A percentile compares a stretch with the other conserved stretches of the same genome.
phyloP scores from a whole-genome alignment of 495 filamentous ascomycete genomes.

The Tetracladium marchalianum region DNA sequence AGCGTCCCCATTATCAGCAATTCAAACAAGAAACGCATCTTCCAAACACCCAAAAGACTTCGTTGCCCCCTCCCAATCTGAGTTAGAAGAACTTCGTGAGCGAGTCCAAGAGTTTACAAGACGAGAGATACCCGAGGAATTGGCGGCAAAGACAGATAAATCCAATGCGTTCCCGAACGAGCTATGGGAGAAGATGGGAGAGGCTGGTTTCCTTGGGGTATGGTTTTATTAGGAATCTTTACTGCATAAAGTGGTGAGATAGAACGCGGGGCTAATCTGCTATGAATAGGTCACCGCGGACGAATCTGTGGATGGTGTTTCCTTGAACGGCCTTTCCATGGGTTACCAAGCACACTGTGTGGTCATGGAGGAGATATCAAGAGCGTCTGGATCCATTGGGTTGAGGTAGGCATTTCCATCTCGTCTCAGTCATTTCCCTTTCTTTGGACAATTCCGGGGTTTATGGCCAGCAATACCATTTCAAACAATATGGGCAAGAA shows the following conservation, averaged over 20 bases:
- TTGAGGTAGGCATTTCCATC: conserved; percentile 28
- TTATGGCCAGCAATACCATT: too few relatives aligned
- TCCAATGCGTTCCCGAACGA: conserved; percentile 78
- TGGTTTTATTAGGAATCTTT: too few relatives aligned
- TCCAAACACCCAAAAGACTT: conserved; percentile 87
- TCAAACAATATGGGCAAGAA: conserved; percentile 14
- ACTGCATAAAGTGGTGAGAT: too few relatives aligned
- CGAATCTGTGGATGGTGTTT: conserved; percentile 73
- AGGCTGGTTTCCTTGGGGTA: conserved; percentile 85
- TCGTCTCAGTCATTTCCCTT: too few relatives aligned
- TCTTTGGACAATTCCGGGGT: too few relatives aligned
- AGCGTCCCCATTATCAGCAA: conserved; percentile 11
- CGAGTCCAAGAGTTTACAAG: conserved; percentile 87
- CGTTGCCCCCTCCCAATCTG: conserved; percentile 58
- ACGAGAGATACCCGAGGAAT: conserved; percentile 72
- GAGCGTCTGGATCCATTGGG: conserved; percentile 68
- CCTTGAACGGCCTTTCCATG: conserved; percentile 46
- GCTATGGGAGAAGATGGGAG: conserved; percentile 92
- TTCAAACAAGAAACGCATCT: conserved; percentile 39
- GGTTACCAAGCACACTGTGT: conserved; percentile 97
- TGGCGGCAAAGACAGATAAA: conserved; percentile 72
- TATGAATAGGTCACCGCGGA: conserved; percentile 52
- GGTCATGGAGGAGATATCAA: conserved; percentile 80
- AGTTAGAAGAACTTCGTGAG: conserved; percentile 78
- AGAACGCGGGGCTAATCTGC: too few relatives aligned